A percentile compares a stretch with the other conserved stretches of the same genome.
Conservation (phyloP, 331 rosid genomes). For the Quercus lobata region DNA sequence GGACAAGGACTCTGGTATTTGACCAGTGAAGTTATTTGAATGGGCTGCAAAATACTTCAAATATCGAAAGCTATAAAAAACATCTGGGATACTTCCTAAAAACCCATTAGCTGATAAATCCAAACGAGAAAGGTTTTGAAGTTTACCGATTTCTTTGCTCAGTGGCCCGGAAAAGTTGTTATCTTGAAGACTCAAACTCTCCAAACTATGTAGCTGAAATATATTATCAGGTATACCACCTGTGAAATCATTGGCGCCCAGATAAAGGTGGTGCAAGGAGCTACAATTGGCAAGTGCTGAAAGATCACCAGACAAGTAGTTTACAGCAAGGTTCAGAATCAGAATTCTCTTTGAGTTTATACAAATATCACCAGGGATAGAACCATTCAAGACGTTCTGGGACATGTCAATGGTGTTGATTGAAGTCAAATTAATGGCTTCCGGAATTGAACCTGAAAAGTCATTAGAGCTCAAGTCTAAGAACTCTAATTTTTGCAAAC, state of each 20-base stretch:
- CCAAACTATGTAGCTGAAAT: constrained; percentile 15
- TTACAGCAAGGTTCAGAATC: constrained; percentile 30
- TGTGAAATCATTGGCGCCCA: constrained; percentile 19
- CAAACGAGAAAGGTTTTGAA: constrained; percentile 26
- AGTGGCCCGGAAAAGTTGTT: constrained; percentile 34
- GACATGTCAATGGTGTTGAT: constrained; percentile 31
- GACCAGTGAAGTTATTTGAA: constrained; percentile 32
- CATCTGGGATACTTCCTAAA: constrained; percentile 34
- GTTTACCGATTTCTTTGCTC: constrained; percentile 18
- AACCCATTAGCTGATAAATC: constrained; percentile 31
- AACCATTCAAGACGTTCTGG: constrained; percentile 28
- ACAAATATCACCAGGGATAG: constrained; percentile 30
- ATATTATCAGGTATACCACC: constrained; percentile 27
- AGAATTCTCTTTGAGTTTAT: constrained; percentile 16
- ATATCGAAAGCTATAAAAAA: not conserved
- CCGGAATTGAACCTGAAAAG: constrained; percentile 27
- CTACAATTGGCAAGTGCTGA: constrained; percentile 36
- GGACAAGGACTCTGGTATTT: constrained; percentile 30
- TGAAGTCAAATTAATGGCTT: constrained; percentile 21
- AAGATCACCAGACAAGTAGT: constrained; percentile 33
- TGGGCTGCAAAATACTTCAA: constrained; percentile 24
- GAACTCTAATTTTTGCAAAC: constrained; percentile 18
- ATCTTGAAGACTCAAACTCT: constrained; percentile 11
- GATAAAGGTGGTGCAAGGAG: constrained; percentile 29
- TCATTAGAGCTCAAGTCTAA: constrained; percentile 42